A percentile compares a stretch with the other conserved stretches of the same genome.
Conservation (phyloP, 345 rosid species). For the Linum trigynum region DNA sequence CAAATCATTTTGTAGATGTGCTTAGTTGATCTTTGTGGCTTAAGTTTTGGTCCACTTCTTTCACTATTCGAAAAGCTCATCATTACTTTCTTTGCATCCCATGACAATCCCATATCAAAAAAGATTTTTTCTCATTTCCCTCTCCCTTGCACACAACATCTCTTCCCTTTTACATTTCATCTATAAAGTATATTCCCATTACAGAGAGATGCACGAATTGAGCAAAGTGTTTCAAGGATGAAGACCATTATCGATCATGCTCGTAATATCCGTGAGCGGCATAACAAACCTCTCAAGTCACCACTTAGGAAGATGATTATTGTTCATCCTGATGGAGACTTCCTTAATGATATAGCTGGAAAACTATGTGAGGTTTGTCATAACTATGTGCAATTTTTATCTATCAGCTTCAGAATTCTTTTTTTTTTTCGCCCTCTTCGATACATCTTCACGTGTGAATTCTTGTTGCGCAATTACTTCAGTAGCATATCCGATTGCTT, state of each 20-base stretch:
- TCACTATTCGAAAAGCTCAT: background rate
- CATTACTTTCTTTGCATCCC: background rate
- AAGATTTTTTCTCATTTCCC: too few species aligned
- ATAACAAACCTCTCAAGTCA: slow-evolving; percentile 81
- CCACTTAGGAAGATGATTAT: slow-evolving; percentile 93
- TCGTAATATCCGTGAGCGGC: slow-evolving; percentile 91
- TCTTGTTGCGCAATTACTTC: background rate
- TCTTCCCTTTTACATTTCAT: background rate
- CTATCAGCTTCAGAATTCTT: background rate
- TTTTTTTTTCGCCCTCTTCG: too few species aligned
- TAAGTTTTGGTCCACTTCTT: background rate
- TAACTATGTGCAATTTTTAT: background rate
- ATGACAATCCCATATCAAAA: too few species aligned
- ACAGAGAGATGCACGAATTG: slow-evolving; percentile 80
- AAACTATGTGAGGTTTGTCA: slow-evolving; percentile 70
- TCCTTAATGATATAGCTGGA: slow-evolving; percentile 89
- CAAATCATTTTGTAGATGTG: background rate
- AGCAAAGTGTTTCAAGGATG: slow-evolving; percentile 90
- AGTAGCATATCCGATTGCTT: background rate
- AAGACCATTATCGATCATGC: slow-evolving; percentile 92
- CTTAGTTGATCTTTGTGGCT: slow-evolving; percentile 1
- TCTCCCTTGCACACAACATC: background rate
- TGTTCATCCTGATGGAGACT: slow-evolving; percentile 82
- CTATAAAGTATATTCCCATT: slow-evolving; percentile 10
- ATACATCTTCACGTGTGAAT: background rate